Evolutionary conservation across 2,329 filamentous ascomycete species (phyloP).

Genomic region (Dryadomyces quercus-mongolicae): DNA sequence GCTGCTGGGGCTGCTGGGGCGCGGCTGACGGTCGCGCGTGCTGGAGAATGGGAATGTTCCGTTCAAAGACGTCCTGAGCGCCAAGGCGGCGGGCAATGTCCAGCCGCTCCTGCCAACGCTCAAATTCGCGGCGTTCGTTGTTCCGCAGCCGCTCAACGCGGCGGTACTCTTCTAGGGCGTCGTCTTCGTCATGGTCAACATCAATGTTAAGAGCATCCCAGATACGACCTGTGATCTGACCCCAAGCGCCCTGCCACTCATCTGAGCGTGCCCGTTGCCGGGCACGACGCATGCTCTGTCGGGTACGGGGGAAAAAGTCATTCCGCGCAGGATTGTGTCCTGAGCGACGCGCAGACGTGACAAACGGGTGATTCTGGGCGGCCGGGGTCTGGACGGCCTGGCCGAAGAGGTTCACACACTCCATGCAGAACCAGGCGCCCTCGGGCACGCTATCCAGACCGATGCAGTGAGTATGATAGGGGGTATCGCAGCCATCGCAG

Average conservation of each 20-base stretch:
- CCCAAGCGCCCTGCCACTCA: constrained; percentile 85
- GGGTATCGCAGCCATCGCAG: constrained; percentile 81
- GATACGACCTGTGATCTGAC: constrained; percentile 46
- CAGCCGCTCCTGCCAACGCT: constrained; percentile 74
- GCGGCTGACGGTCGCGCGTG: constrained; percentile 36
- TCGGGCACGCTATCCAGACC: constrained; percentile 65
- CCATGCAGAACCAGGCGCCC: constrained; percentile 83
- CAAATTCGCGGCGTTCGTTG: constrained; percentile 43
- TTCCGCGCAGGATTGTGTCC: constrained; percentile 12
- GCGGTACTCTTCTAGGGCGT: constrained; percentile 39
- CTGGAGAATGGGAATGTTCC: constrained; percentile 50
- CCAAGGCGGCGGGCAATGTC: constrained; percentile 72
- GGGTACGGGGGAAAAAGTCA: constrained; percentile 39
- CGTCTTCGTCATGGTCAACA: constrained; percentile 73
- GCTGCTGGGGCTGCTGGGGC: constrained; percentile 25
- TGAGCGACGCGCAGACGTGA: background rate
- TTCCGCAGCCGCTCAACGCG: constrained; percentile 39
- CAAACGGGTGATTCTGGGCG: constrained; percentile 12
- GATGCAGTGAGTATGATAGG: constrained; percentile 87
- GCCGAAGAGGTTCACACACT: constrained; percentile 49
- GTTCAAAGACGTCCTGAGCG: constrained; percentile 58
- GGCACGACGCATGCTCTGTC: constrained; percentile 42
- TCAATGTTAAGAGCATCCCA: constrained; percentile 63
- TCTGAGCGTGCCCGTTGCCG: constrained; percentile 55
- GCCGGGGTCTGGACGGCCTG: constrained; percentile 22